Evolutionary conservation across 1,139 yeast species (phyloP), one percentile per base, ranked within the genome.

Genomic region (Eremothecium sinecaudum): DNA sequence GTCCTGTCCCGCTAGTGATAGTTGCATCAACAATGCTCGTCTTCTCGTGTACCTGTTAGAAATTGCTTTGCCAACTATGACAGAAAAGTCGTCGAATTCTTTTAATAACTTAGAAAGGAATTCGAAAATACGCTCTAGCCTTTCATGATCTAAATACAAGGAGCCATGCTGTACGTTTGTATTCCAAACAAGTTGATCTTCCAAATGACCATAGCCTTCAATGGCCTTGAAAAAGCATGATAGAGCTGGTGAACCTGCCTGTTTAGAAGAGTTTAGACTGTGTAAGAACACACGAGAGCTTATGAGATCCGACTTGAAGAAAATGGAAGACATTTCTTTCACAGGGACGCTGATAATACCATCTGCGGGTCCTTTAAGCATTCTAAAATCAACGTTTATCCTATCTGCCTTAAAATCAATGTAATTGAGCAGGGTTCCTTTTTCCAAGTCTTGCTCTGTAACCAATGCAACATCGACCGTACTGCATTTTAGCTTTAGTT

Each of bases 1-100:
- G 10, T 63, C 61, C 13, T 67, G 69, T 22, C 90, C 77, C 0
- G 87, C 90, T 18, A 62, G 53, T 0, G 90, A 69, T 15, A 84
- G 57, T 25, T 67, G 62, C n/a, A 56, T 44, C 25, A 57, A 46
- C 6, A 55, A 28, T 18, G 48, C 52, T 31, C 44, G 52, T 17
- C 50, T 46, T 5, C 42, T 33, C 3, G 29, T 37, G 2, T 11
- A 7, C 9, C n/a, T 2, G 5, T 9, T 10, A 12, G n/a, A n/a
- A 5, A 10, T 18, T n/a, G 19, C 37, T 24, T 2, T n/a, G 5
- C 9, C 7, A 10, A 30, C n/a, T 11, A 14, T 23, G 12, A 3
- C 32, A 15, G 43, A 39, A 6, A 48, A 33, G 2, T 34, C 28
- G 5, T 41, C 39, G 0, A 58, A 28, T 4, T 43, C 35, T 2